phyloP scores from a whole-genome alignment of 352 stramenopile genomes.

The Elongisporangium prolatum region DNA sequence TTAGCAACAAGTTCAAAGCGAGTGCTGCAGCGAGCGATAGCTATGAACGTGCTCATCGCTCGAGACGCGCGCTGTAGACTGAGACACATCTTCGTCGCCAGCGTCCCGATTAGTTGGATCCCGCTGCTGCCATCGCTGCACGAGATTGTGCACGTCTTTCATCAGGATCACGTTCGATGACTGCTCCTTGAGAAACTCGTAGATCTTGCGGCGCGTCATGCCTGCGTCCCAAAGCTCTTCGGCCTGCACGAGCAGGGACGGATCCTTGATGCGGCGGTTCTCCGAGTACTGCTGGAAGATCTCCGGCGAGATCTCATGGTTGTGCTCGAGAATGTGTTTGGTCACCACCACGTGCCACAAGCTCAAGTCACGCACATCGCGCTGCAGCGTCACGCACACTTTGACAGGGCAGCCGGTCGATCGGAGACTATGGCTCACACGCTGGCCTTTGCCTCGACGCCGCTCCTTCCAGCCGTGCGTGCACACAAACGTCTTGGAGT shows the following conservation, averaged over 20 bases:
- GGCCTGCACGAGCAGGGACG: constrained; percentile 41
- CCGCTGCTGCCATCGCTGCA: constrained; percentile 61
- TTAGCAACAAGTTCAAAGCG: constrained; percentile 10
- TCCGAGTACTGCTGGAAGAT: constrained; percentile 70
- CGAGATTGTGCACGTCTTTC: constrained; percentile 81
- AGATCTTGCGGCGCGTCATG: constrained; percentile 53
- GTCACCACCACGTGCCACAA: constrained; percentile 70
- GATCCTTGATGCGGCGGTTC: constrained; percentile 60
- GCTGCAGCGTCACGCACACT: constrained; percentile 65
- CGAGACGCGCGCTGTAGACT: neutral
- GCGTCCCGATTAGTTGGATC: constrained; percentile 6
- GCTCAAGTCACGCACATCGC: constrained; percentile 15
- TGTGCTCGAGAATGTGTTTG: constrained; percentile 64
- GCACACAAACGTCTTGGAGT: constrained; percentile 78
- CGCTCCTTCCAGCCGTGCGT: constrained; percentile 76
- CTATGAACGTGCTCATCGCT: neutral
- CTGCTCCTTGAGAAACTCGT: constrained; percentile 68
- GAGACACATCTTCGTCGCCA: neutral
- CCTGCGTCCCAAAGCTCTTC: constrained; percentile 60
- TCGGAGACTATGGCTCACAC: constrained; percentile 61
- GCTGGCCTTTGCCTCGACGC: constrained; percentile 60
- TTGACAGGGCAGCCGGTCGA: constrained; percentile 66
- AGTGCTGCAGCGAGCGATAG: neutral
- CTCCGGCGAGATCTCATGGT: constrained; percentile 55
- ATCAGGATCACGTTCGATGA: constrained; percentile 53